Percentiles rank a stretch among this genome's conserved stretches.
Conservation (phyloP, 1,139 yeast genomes). For the Petasospora fabianii region DNA sequence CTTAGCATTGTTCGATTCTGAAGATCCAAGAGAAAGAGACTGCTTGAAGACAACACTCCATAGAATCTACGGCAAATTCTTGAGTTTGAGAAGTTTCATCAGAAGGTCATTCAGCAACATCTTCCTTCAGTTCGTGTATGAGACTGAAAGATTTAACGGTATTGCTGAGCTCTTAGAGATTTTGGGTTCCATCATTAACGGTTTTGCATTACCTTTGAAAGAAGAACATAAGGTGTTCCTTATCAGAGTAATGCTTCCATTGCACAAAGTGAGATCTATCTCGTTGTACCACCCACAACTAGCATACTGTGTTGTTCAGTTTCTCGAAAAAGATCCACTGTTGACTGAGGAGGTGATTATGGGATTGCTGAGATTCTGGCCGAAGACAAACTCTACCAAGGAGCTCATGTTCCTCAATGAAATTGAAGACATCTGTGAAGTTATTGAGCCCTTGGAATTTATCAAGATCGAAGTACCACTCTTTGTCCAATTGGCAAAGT, state of each 20-base stretch:
- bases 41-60: constrained; percentile 92
- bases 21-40: constrained; percentile 95
- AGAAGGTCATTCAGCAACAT: constrained; percentile 90
- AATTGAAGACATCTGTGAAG: constrained; percentile 94
- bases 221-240: constrained; percentile 94
- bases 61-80: constrained; percentile 91
- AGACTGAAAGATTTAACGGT: constrained; percentile 94
- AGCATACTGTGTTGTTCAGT: constrained; percentile 96
- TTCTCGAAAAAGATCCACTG: constrained; percentile 87
- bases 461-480: constrained; percentile 89
- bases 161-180: constrained; percentile 93
- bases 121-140: constrained; percentile 88
- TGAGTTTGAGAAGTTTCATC: constrained; percentile 85
- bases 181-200: constrained; percentile 93
- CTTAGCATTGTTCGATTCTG: constrained; percentile 89
- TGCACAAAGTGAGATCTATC: constrained; percentile 87
- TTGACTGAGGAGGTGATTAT: constrained; percentile 92
- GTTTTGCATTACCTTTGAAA: constrained; percentile 94
- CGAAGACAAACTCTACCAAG: constrained; percentile 90
- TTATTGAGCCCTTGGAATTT: constrained; percentile 91
- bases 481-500: constrained; percentile 89
- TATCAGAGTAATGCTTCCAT: constrained; percentile 83
- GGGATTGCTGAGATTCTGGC: constrained; percentile 95
- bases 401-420: constrained; percentile 95
- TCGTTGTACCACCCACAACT: constrained; percentile 93